Percentiles rank a stretch among this genome's conserved stretches.
These are phyloP conservation scores for Metschnikowia dekortorum DNA, from an alignment of 805 yeast species.

Conservation along the genomic window DNA sequence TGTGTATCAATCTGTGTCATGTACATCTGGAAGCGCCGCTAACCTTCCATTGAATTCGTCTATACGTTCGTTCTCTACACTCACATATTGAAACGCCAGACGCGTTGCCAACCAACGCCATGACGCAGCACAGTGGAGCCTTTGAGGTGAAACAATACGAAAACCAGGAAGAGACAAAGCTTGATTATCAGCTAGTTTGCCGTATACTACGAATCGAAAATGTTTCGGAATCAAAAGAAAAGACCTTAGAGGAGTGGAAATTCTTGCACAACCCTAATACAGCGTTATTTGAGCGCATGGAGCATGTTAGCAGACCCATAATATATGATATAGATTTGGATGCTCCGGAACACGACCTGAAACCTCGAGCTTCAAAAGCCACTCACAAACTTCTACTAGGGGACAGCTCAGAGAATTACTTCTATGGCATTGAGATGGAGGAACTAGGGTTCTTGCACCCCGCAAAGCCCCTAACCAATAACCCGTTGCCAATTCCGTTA, in stretches of 20 bases:
- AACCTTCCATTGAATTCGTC: background rate
- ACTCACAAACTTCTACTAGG: slow-evolving; percentile 55
- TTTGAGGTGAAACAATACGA: background rate
- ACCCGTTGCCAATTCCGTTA: slow-evolving; percentile 37
- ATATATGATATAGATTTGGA: slow-evolving; percentile 35
- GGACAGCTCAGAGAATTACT: slow-evolving; percentile 46
- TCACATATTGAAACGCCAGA: background rate
- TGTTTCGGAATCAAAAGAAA: slow-evolving; percentile 45
- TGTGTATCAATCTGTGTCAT: background rate
- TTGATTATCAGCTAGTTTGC: slow-evolving; percentile 33
- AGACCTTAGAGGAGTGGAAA: slow-evolving; percentile 53
- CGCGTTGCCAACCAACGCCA: background rate
- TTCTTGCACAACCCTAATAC: slow-evolving; percentile 51
- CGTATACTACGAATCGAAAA: slow-evolving; percentile 56
- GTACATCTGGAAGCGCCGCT: background rate
- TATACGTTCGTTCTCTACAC: background rate
- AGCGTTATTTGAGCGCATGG: slow-evolving; percentile 56
- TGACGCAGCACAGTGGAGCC: slow-evolving; percentile 8
- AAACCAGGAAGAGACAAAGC: slow-evolving; percentile 5
- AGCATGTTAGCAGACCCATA: slow-evolving; percentile 45
- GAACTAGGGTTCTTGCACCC: slow-evolving; percentile 46
- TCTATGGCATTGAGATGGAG: slow-evolving; percentile 57
- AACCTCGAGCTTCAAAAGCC: slow-evolving; percentile 3
- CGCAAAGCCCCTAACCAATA: slow-evolving; percentile 16
- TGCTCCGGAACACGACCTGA: slow-evolving; percentile 20